Evolutionary conservation across 352 stramenopile species (phyloP).

Genomic region (Pythium dissotocum): DNA sequence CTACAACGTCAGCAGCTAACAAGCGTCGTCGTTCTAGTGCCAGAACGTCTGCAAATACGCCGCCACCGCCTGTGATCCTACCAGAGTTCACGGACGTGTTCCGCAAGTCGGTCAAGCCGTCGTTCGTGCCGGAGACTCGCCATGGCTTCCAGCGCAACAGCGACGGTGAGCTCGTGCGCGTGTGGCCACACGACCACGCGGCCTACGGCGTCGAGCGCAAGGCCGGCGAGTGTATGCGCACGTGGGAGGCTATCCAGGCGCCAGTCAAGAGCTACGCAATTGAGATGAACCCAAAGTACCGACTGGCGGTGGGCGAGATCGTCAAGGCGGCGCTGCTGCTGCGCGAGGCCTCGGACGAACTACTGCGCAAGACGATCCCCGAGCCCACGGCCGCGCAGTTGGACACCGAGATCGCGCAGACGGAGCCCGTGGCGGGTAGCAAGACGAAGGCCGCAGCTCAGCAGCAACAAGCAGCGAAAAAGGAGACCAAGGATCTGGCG

Average conservation of each 20-base stretch:
- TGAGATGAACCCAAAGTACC: slow-evolving; percentile 67
- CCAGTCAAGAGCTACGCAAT: slow-evolving; percentile 76
- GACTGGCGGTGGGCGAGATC: slow-evolving; percentile 49
- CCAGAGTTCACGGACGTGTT: slow-evolving; percentile 76
- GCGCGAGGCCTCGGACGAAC: background rate
- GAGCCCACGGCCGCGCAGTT: background rate
- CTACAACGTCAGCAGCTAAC: background rate
- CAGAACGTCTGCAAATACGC: background rate
- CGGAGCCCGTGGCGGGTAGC: background rate
- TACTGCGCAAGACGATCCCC: background rate
- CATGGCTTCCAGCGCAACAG: slow-evolving; percentile 60
- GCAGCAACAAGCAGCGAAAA: background rate
- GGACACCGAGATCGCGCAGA: background rate
- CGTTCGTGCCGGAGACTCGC: slow-evolving; percentile 47
- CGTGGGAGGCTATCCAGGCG: slow-evolving; percentile 70
- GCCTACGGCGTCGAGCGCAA: slow-evolving; percentile 43
- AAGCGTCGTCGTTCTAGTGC: background rate
- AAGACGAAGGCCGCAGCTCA: background rate
- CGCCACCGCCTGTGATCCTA: slow-evolving; percentile 31
- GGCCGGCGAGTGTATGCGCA: slow-evolving; percentile 56
- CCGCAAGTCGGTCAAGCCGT: slow-evolving; percentile 47
- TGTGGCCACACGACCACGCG: slow-evolving; percentile 55
- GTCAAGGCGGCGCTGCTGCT: slow-evolving; percentile 30
- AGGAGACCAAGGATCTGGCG: background rate
- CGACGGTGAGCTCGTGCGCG: slow-evolving; percentile 53